These are phyloP conservation scores for Rhododendron molle DNA, from an alignment of 148 eudicot species.

Conservation along the genomic window DNA sequence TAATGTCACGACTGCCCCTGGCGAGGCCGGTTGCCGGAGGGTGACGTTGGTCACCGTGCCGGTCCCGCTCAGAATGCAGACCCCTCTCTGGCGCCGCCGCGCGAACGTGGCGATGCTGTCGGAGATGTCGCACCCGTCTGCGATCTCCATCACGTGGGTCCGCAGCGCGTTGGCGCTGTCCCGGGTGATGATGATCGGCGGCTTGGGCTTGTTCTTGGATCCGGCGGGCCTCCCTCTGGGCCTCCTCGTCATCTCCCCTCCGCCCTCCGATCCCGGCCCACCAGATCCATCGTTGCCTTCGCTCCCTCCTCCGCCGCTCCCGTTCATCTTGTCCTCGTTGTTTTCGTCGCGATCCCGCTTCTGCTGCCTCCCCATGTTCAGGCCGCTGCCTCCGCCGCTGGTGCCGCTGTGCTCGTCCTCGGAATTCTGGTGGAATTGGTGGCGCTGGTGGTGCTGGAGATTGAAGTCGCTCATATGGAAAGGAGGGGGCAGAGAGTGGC, in stretches of 20 bases:
- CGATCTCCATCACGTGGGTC: slow-evolving; percentile 82
- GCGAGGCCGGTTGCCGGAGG: slow-evolving; percentile 76
- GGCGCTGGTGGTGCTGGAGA: slow-evolving; percentile 23
- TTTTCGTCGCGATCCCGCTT: slow-evolving; percentile 47
- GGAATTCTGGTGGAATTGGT: slow-evolving; percentile 31
- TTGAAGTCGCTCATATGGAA: slow-evolving; percentile 51
- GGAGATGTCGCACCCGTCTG: slow-evolving; percentile 76
- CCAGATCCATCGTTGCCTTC: slow-evolving; percentile 13
- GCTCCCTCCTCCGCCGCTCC: slow-evolving; percentile 14
- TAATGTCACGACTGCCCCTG: slow-evolving; percentile 55
- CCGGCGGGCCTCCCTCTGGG: slow-evolving; percentile 80
- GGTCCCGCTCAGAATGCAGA: slow-evolving; percentile 70
- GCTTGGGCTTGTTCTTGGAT: slow-evolving; percentile 82
- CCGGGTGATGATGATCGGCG: slow-evolving; percentile 75
- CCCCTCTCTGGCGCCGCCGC: slow-evolving; percentile 70
- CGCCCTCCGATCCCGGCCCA: slow-evolving; percentile 14
- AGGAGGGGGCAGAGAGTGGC: slow-evolving; percentile 47
- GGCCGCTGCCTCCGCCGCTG: slow-evolving; percentile 43
- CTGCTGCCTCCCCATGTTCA: slow-evolving; percentile 14
- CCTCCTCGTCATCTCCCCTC: slow-evolving; percentile 34
- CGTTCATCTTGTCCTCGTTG: slow-evolving; percentile 15
- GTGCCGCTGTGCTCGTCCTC: slow-evolving; percentile 57
- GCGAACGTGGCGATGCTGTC: slow-evolving; percentile 71
- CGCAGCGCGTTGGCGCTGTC: slow-evolving; percentile 90
- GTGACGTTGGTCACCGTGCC: slow-evolving; percentile 79